phyloP scores from a whole-genome alignment of 257 asterid species.

The Ligustrum vulgare region DNA sequence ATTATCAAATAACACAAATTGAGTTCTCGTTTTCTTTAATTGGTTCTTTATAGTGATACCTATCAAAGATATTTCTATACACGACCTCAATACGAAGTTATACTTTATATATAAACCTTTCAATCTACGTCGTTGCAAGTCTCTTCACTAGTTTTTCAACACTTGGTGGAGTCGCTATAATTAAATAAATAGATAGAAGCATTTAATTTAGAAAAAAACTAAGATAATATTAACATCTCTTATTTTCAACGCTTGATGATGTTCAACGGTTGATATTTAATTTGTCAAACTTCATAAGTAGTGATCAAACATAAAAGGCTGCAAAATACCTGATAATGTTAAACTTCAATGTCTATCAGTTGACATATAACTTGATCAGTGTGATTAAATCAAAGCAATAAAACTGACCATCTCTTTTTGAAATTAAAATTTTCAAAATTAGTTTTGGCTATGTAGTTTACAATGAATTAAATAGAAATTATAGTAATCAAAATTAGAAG shows the following conservation, averaged over 20 bases:
- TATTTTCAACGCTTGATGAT: neutral
- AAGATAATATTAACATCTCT: neutral
- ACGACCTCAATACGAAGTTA: neutral
- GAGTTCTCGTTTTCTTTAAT: neutral
- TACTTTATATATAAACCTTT: neutral
- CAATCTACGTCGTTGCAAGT: neutral
- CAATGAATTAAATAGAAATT: neutral
- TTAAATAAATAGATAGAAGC: neutral
- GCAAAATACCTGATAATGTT: neutral
- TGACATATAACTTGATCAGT: neutral
- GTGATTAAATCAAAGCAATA: neutral
- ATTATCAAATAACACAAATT: neutral
- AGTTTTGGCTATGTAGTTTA: neutral
- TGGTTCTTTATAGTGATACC: too few species aligned
- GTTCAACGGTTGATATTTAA: neutral
- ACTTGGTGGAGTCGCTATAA: neutral
- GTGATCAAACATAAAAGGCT: neutral
- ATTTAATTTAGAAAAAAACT: neutral
- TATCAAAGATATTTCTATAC: neutral
- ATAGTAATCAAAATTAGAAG: too few species aligned
- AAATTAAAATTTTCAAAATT: too few species aligned
- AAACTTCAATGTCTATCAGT: neutral
- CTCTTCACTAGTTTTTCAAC: neutral
- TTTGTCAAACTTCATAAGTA: neutral
- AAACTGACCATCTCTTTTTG: too few species aligned